A percentile compares a stretch with the other conserved stretches of the same genome.
These are phyloP conservation scores for Hypoxylon sp. DNA, from an alignment of 2,329 filamentous ascomycete species.

Conservation along the genomic window DNA sequence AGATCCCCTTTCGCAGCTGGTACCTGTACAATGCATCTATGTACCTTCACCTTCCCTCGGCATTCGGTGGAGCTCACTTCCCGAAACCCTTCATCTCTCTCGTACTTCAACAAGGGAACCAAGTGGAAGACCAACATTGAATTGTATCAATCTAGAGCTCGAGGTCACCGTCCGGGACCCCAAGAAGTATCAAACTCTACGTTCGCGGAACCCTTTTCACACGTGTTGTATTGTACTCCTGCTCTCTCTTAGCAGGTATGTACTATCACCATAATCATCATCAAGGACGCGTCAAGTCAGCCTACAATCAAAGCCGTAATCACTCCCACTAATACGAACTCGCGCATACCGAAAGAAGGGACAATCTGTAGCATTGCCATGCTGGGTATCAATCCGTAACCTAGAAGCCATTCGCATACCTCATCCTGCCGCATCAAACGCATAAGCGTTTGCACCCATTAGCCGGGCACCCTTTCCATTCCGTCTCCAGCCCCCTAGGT, in stretches of 20 bases:
- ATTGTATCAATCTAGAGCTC: background rate
- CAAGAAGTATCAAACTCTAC: background rate
- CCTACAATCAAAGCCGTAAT: constrained; percentile 8
- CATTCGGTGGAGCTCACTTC: too few relatives aligned
- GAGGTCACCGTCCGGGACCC: background rate
- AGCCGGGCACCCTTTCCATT: background rate
- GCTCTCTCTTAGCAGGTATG: background rate
- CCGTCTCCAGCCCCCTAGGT: background rate
- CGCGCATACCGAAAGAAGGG: background rate
- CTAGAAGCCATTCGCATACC: constrained; percentile 3
- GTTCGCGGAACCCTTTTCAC: background rate
- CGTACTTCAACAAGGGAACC: background rate
- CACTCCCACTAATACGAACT: constrained; percentile 6
- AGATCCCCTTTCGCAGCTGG: too few relatives aligned
- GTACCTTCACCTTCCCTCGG: background rate
- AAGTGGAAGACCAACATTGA: background rate
- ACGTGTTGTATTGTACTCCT: background rate
- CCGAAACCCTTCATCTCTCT: background rate
- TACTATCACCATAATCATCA: background rate
- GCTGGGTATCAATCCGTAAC: constrained; percentile 24
- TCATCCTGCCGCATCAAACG: background rate
- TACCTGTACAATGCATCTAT: background rate
- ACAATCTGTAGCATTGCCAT: constrained; percentile 24
- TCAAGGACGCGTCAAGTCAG: constrained; percentile 9
- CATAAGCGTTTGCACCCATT: constrained; percentile 5